Percentiles rank a stretch among this genome's conserved stretches.
phyloP scores from a whole-genome alignment of 23 red algal species.

The Gracilaria vermiculophylla region DNA sequence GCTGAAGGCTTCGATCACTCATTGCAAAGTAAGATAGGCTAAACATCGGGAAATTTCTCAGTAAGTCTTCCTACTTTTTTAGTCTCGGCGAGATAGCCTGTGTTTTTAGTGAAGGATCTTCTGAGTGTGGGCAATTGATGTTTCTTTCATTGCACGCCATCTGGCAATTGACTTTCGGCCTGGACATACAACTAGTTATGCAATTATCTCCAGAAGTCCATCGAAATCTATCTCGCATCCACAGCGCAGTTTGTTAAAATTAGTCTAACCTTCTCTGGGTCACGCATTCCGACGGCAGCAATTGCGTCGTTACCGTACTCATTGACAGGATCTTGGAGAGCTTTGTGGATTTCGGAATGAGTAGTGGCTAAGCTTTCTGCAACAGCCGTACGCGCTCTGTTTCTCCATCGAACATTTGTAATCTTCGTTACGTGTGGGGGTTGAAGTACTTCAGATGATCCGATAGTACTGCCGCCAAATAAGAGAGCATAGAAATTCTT shows the following conservation, averaged over 20 bases:
- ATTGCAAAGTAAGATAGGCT: no score
- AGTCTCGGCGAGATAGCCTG: no score
- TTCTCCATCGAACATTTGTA: slow-evolving; percentile 66
- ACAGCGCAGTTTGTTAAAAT: slow-evolving; percentile 41
- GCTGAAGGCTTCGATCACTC: no score
- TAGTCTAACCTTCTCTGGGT: slow-evolving; percentile 66
- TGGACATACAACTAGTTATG: no score
- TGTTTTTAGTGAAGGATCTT: no score
- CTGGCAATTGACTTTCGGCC: no score
- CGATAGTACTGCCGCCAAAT: slow-evolving; percentile 62
- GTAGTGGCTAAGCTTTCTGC: slow-evolving; percentile 52
- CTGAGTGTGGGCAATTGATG: no score
- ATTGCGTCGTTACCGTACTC: slow-evolving; percentile 67
- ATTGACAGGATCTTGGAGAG: slow-evolving; percentile 58
- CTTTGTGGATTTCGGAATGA: slow-evolving; percentile 56
- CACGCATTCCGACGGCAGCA: slow-evolving; percentile 54
- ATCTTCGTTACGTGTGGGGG: slow-evolving; percentile 66
- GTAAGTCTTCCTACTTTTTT: no score
- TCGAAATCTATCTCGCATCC: not conserved
- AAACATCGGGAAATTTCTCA: no score
- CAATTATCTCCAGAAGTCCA: no score
- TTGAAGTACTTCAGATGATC: slow-evolving; percentile 57
- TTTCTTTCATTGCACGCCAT: no score
- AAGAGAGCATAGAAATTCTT: slow-evolving; percentile 90
- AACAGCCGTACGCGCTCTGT: slow-evolving; percentile 61